Conservation (phyloP, 1,284 basidiomycete species). For the Rhodotorula sp. region DNA sequence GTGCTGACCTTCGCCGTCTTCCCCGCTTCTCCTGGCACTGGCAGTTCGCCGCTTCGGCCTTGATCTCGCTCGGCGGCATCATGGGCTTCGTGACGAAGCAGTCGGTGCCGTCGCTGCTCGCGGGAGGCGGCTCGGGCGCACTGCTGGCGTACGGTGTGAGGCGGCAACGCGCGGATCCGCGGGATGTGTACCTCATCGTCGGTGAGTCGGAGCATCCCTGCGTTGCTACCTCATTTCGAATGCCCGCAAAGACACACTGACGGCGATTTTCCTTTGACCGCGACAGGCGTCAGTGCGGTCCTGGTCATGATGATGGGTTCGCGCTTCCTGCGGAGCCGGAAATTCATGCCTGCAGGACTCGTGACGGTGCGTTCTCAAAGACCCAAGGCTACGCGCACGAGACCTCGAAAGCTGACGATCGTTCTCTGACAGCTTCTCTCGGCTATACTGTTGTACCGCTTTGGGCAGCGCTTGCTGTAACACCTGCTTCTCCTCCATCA, state of each 20-base stretch:
- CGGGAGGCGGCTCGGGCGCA: constrained; percentile 19
- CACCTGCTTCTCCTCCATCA: background rate
- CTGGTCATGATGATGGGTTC: constrained; percentile 27
- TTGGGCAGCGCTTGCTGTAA: constrained; percentile 15
- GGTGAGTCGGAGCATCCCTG: constrained; percentile 2
- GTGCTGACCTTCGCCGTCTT: background rate
- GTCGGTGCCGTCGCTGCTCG: constrained; percentile 25
- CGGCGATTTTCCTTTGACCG: too few relatives aligned
- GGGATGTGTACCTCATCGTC: constrained; percentile 14
- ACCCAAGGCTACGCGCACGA: too few relatives aligned
- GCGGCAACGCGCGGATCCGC: background rate
- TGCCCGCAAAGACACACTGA: too few relatives aligned
- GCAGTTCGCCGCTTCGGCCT: constrained; percentile 19
- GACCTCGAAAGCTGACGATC: background rate
- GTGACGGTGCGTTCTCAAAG: constrained; percentile 18
- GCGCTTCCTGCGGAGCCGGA: constrained; percentile 11
- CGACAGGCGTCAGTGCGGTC: constrained; percentile 18
- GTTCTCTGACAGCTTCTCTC: constrained; percentile 7
- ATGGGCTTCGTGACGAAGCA: constrained; percentile 30
- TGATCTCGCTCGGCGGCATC: constrained; percentile 28
- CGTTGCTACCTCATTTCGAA: background rate
- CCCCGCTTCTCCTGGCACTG: background rate
- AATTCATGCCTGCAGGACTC: constrained; percentile 38
- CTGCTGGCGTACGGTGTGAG: constrained; percentile 19
- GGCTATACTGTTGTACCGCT: constrained; percentile 7